Base-by-base conservation (phyloP, 805 yeast species). In the Kuraishia floccosa region DNA sequence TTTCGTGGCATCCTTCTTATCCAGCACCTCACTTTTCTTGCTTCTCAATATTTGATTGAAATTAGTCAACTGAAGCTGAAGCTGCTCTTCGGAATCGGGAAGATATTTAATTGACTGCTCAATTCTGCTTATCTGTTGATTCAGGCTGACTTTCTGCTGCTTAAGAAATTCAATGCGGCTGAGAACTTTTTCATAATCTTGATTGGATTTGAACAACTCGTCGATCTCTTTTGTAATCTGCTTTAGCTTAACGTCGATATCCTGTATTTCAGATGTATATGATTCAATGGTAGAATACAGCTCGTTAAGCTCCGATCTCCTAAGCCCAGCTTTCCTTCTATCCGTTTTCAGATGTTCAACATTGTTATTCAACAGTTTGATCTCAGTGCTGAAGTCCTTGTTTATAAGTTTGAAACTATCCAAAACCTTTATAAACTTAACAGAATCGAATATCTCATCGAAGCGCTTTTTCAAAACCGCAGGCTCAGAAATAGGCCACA, bases 401-500 rank as follows among this genome's bases (percentile, higher is more conserved):
- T 81, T 72, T 25, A 86, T 70, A 1, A 50, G 52, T 47, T 86
- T 87, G 44, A 91, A 62, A 32, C 71, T 72, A 35, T 87, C 96
- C 23, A 91, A 59, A 1, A 91, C 94, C 47, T 84, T 89, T 1
- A 96, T 85, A 46, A 82, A 93, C 50, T 84, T 86, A 41, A 85
- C 72, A 0, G 96, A 96, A 54, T 91, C 96, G 46, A 91, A 91
- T 6, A 91, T 89, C 52, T 91, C 98, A 52, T 91, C 98, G 18
- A 91, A 93, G 32, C 89, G 69, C 55, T 87, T 87, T 55, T 91
- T 93, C 49, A 91, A 65, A 9, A 68, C 68, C 2, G 94, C 66
- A 1, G 98, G 93, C 52, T 91, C 99, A 42, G 87, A 72, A 29
- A 91, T 61, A 2, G 99, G 99, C 99, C 99, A 91, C 18, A 85